phyloP scores from a whole-genome alignment of 2,329 filamentous ascomycete species.

The Decorospora gaudefroyi region DNA sequence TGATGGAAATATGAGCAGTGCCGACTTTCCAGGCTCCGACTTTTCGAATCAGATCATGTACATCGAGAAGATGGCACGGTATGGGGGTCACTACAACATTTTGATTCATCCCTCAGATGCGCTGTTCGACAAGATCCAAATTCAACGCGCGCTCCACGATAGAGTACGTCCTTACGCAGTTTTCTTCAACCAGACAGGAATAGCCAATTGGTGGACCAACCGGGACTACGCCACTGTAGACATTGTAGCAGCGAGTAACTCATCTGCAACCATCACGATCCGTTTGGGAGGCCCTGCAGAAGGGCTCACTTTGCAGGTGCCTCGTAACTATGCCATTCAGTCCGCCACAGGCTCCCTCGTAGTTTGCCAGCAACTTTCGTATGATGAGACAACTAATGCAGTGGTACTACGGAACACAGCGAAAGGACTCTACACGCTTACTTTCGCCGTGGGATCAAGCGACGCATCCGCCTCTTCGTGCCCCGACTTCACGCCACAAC shows the following conservation, averaged over 20 bases:
- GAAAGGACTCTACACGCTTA: slow-evolving; percentile 7
- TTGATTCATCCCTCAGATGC: slow-evolving; percentile 16
- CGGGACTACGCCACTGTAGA: slow-evolving; percentile 5
- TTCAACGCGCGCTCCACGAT: slow-evolving; percentile 9
- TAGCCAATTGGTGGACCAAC: slow-evolving; percentile 15
- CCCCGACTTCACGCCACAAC: slow-evolving; percentile 11
- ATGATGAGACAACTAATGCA: slow-evolving; percentile 11
- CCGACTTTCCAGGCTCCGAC: slow-evolving; percentile 11
- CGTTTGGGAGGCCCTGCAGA: slow-evolving; percentile 8
- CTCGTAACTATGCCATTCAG: slow-evolving; percentile 5
- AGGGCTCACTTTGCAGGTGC: slow-evolving; percentile 9
- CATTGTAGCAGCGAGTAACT: slow-evolving; percentile 1
- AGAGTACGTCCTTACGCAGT: slow-evolving; percentile 11
- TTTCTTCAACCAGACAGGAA: slow-evolving; percentile 15
- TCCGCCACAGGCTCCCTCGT: slow-evolving; percentile 9
- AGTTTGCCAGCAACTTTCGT: slow-evolving; percentile 11
- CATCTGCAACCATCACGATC: slow-evolving; percentile 9
- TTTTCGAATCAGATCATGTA: slow-evolving; percentile 9
- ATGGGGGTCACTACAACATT: slow-evolving; percentile 16
- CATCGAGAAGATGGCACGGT: slow-evolving; percentile 14
- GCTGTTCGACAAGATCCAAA: slow-evolving; percentile 14
- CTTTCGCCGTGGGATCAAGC: not conserved
- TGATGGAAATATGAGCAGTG: slow-evolving; percentile 15
- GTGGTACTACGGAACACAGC: slow-evolving; percentile 12
- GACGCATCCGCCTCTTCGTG: slow-evolving; percentile 7